These are phyloP conservation scores for Colletotrichum sp. DNA, from an alignment of 2,329 filamentous ascomycete genomes.

Conservation along the genomic window DNA sequence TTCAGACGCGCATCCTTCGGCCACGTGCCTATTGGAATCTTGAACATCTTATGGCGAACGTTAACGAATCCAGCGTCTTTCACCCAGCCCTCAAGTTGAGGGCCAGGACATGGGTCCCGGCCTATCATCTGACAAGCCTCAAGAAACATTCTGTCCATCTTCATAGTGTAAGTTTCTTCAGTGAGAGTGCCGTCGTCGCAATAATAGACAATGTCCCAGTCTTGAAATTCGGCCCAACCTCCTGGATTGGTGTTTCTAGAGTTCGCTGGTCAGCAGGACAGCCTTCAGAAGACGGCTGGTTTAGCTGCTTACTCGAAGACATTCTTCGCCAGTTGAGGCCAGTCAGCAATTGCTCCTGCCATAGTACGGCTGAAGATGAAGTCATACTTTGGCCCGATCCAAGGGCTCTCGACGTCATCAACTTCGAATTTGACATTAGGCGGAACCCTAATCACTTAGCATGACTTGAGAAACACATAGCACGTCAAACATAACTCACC, in stretches of 20 bases:
- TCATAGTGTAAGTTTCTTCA: neutral
- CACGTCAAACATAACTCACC: neutral
- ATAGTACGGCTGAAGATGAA: slow-evolving; percentile 31
- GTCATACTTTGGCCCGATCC: slow-evolving; percentile 41
- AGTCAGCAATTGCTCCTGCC: neutral
- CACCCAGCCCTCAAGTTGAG: slow-evolving; percentile 32
- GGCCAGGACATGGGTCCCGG: slow-evolving; percentile 33
- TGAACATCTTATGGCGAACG: slow-evolving; percentile 32
- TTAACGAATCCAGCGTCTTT: slow-evolving; percentile 41
- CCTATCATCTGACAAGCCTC: neutral
- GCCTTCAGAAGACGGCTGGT: no score
- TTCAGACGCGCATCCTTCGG: slow-evolving; percentile 33
- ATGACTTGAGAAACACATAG: no score
- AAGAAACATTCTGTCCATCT: slow-evolving; percentile 18
- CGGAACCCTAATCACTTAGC: slow-evolving; percentile 47
- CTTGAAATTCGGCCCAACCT: slow-evolving; percentile 33
- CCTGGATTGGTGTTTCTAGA: slow-evolving; percentile 36
- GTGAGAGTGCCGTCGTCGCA: slow-evolving; percentile 26
- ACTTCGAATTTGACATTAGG: slow-evolving; percentile 69
- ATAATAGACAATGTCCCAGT: slow-evolving; percentile 22
- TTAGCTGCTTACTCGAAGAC: no score
- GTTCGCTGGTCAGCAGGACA: no score
- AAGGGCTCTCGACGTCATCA: slow-evolving; percentile 64
- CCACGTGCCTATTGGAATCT: slow-evolving; percentile 41
- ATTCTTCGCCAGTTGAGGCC: neutral